A percentile compares a stretch with the other conserved stretches of the same genome.
Evolutionary conservation across 2,329 filamentous ascomycete genomes (phyloP).

Genomic region (Trematosphaeria pertusa): DNA sequence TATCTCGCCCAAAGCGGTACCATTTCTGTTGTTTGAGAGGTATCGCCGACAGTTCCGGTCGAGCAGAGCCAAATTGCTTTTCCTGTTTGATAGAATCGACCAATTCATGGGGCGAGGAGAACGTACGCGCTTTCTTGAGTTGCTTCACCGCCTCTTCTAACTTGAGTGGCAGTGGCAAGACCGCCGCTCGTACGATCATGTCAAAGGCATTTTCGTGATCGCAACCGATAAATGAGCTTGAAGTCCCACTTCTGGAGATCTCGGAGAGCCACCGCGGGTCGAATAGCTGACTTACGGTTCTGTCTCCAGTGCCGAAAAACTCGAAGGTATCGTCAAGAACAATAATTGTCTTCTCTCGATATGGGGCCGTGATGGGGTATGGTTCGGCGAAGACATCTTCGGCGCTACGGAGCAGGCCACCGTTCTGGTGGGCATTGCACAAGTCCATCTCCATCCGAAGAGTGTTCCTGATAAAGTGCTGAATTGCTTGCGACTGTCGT

Average conservation of each 20-base stretch:
- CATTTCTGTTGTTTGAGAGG: conserved; percentile 5
- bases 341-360: conserved; percentile 9
- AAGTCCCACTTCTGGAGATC: conserved; percentile 1
- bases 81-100: conserved; percentile 7
- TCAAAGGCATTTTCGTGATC: background rate
- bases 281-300: conserved; percentile 2
- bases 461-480: conserved; percentile 7
- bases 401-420: background rate
- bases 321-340: conserved; percentile 9
- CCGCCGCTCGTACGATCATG: background rate
- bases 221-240: conserved; percentile 5
- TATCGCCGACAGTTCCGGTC: conserved; percentile 1
- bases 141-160: background rate
- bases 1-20: conserved; percentile 3
- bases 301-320: conserved; percentile 4
- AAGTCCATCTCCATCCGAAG: conserved; percentile 11
- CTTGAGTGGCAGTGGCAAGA: background rate
- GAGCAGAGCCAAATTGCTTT: conserved; percentile 1
- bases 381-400: conserved; percentile 1
- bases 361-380: background rate
- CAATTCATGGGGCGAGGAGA: background rate
- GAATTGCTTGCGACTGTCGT: conserved; percentile 6
- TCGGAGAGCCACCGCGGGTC: conserved; percentile 10
- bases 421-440: conserved; percentile 13
- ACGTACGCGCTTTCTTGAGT: background rate